Evolutionary conservation across 257 asterid species (phyloP), one percentile per base, ranked within the genome.

Genomic region (Solanum lignicaule): DNA sequence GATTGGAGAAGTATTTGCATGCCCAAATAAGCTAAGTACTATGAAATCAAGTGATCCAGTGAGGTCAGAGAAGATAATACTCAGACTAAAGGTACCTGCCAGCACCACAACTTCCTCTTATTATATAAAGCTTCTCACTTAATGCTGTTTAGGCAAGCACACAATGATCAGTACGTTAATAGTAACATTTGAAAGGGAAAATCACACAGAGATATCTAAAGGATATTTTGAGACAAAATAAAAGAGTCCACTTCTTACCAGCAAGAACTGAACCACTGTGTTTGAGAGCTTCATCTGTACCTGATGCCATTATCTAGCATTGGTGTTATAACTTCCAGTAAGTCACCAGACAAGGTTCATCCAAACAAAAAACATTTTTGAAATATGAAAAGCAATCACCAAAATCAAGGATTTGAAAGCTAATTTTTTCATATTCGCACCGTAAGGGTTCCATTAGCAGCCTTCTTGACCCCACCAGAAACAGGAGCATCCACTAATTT

Each of bases 401-500:
- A 85, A 35, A 29, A 83, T 69, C 83, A 21, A 74, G 88, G 71
- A 83, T 79, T 11, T 39, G 83, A 87, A 72, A 75, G 83, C 31
- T 85, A 69, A 87, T 21, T 65, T 74, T 87, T 86, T 55, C 83
- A 90, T 55, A 36, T 66, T 78, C 98, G 84, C 92, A 97, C 99
- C 89, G 98, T 95, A 89, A 97, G 98, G 75, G 98, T 94, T 90
- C 99, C 99, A 86, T 92, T 86, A 62, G 98, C 90, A 86, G 99
- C 98, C 87, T 96, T 91, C 92, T 93, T 95, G 88, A 97, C 99
- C 81, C 99, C 99, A 91, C 99, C 99, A 73, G 99, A 97, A 89
- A 97, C 99, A 43, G 99, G 99, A 93, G 99, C 97, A 93, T 97
- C 99, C 88, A 95, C 95, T 93, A 97, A 93, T 91, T 94, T 95